phyloP scores from a whole-genome alignment of 2,329 filamentous ascomycete genomes.

The Corynespora cassiicola region DNA sequence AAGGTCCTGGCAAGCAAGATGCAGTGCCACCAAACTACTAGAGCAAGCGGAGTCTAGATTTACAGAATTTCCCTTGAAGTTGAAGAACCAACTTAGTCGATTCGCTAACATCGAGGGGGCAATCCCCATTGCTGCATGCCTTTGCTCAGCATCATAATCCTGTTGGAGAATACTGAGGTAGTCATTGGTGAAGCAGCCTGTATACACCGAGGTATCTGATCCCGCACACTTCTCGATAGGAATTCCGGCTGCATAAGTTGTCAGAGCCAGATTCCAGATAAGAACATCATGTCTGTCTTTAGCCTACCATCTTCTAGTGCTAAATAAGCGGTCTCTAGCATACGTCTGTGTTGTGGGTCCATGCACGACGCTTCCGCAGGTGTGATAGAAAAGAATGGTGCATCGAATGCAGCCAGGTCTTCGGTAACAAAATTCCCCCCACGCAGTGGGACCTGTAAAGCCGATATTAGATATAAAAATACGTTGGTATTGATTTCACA shows the following conservation, averaged over 20 bases:
- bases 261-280: too few species aligned
- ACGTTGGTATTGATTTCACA: too few species aligned
- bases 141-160: too few species aligned
- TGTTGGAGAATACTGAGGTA: too few species aligned
- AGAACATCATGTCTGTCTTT: too few species aligned
- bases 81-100: slow-evolving; percentile 13
- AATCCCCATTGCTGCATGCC: too few species aligned
- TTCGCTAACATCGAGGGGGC: slow-evolving; percentile 5
- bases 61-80: slow-evolving; percentile 15
- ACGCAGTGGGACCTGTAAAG: too few species aligned
- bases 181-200: slow-evolving; percentile 2
- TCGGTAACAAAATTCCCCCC: slow-evolving; percentile 9
- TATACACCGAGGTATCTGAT: slow-evolving; percentile 2
- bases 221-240: neutral
- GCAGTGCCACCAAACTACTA: slow-evolving; percentile 10
- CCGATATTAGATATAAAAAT: too few species aligned
- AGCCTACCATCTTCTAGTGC: slow-evolving; percentile 18
- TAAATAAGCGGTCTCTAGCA: slow-evolving; percentile 21
- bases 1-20: slow-evolving; percentile 21
- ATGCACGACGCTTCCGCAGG: slow-evolving; percentile 10
- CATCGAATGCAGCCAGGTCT: slow-evolving; percentile 10
- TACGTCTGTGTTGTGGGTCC: slow-evolving; percentile 21
- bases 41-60: slow-evolving; percentile 25
- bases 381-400: slow-evolving; percentile 11
- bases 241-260: too few species aligned